Percentiles rank a stretch among this genome's conserved stretches.
Evolutionary conservation across 177 flowering plant genomes (phyloP).

Genomic region (Vitis hybrid): DNA sequence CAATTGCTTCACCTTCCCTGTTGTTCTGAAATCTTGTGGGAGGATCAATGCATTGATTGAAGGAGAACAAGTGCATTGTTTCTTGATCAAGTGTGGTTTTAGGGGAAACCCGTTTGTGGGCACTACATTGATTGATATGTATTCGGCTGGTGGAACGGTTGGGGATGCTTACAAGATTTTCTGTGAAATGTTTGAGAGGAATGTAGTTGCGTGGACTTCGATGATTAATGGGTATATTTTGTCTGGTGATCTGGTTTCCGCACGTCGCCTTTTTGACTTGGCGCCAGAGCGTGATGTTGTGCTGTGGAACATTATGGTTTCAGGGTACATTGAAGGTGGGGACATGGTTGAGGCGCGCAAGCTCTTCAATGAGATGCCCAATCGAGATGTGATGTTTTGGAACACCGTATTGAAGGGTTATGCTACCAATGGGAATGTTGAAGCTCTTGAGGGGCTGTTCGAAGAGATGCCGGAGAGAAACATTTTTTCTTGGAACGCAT

Average conservation of each 20-base stretch:
- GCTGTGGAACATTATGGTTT: slow-evolving; percentile 68
- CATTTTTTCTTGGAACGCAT: slow-evolving; percentile 75
- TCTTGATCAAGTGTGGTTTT: slow-evolving; percentile 53
- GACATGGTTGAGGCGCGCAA: slow-evolving; percentile 52
- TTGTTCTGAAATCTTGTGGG: slow-evolving; percentile 59
- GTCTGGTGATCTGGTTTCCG: slow-evolving; percentile 37
- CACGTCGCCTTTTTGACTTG: slow-evolving; percentile 56
- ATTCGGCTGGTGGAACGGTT: slow-evolving; percentile 37
- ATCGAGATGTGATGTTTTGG: slow-evolving; percentile 66
- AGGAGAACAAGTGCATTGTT: slow-evolving; percentile 57
- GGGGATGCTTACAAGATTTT: slow-evolving; percentile 50
- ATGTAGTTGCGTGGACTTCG: slow-evolving; percentile 75
- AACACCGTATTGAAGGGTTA: slow-evolving; percentile 71
- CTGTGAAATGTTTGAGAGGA: slow-evolving; percentile 54
- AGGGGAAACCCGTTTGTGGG: slow-evolving; percentile 45
- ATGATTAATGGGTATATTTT: slow-evolving; percentile 52
- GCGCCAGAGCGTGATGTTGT: slow-evolving; percentile 65
- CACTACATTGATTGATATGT: slow-evolving; percentile 67
- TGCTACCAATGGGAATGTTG: slow-evolving; percentile 44
- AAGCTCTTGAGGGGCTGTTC: slow-evolving; percentile 44
- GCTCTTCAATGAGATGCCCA: slow-evolving; percentile 64
- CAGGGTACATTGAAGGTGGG: slow-evolving; percentile 51
- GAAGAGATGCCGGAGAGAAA: slow-evolving; percentile 61
- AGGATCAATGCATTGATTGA: slow-evolving; percentile 31
- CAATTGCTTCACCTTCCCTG: slow-evolving; percentile 63